phyloP scores from a whole-genome alignment of 2,329 filamentous ascomycete species.

The Neopestalotiopsis rosae region DNA sequence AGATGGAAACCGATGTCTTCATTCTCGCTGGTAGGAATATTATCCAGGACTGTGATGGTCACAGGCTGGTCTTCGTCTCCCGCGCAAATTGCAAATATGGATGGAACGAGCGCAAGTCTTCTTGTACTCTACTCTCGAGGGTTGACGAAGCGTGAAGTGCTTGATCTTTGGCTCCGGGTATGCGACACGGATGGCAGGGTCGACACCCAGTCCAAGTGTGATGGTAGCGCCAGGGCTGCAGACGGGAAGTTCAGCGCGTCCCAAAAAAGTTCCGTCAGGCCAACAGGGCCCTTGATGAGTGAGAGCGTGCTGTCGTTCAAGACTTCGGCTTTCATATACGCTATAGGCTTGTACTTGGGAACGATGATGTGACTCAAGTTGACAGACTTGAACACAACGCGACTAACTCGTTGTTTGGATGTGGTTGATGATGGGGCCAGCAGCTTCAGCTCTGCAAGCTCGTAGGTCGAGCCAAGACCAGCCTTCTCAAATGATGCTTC shows the following conservation, averaged over 20 bases:
- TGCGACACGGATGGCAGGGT: conserved; percentile 59
- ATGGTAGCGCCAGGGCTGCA: conserved; percentile 61
- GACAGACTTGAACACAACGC: conserved; percentile 55
- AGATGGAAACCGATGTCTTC: conserved; percentile 60
- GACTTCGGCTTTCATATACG: conserved; percentile 64
- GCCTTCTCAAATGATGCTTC: conserved; percentile 63
- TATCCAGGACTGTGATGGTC: conserved; percentile 60
- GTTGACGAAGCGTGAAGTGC: conserved; percentile 57
- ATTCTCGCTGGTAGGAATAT: conserved; percentile 67
- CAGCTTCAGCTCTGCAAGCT: conserved; percentile 63
- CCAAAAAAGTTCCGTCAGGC: conserved; percentile 66
- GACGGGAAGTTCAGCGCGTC: conserved; percentile 58
- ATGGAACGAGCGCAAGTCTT: conserved; percentile 55
- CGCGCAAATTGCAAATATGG: conserved; percentile 56
- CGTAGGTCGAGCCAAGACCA: conserved; percentile 65
- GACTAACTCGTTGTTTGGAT: conserved; percentile 65
- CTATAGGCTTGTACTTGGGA: conserved; percentile 64
- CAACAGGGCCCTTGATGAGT: conserved; percentile 58
- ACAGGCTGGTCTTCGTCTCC: conserved; percentile 41
- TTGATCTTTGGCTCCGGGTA: conserved; percentile 63
- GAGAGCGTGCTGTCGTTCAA: conserved; percentile 61
- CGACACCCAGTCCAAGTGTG: conserved; percentile 61
- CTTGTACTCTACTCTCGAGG: conserved; percentile 50
- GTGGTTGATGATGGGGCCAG: conserved; percentile 55
- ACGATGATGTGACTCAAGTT: conserved; percentile 63